Evolutionary conservation across 2,329 filamentous ascomycete species (phyloP).

Genomic region (Elsinoe australis): DNA sequence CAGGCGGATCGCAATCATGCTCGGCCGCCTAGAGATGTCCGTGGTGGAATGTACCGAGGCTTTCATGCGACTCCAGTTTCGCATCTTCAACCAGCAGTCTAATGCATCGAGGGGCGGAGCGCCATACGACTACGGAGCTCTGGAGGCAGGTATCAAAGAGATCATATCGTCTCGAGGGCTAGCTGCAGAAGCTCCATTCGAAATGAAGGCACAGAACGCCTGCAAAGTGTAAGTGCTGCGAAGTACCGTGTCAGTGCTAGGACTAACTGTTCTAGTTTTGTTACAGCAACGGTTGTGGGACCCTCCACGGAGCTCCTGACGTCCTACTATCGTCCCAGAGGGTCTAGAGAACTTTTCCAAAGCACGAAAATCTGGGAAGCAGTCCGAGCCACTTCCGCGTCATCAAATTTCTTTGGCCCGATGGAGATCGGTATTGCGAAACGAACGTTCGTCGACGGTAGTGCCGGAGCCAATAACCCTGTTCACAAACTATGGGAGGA

Average conservation of each 20-base stretch:
- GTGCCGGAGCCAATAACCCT: slow-evolving; percentile 41
- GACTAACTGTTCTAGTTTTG: no score
- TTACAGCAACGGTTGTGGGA: not conserved
- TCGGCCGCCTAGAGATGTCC: slow-evolving; percentile 22
- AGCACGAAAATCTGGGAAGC: slow-evolving; percentile 24
- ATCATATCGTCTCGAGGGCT: slow-evolving; percentile 14
- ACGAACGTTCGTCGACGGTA: slow-evolving; percentile 38
- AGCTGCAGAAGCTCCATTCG: not conserved
- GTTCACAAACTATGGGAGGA: slow-evolving; percentile 36
- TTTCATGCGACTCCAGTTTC: slow-evolving; percentile 17
- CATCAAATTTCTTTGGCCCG: slow-evolving; percentile 28
- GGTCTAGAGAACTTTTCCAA: slow-evolving; percentile 22
- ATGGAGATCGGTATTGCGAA: slow-evolving; percentile 32
- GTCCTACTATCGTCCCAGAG: slow-evolving; percentile 27
- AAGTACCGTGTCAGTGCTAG: no score
- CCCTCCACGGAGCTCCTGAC: not conserved
- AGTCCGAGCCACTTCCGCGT: slow-evolving; percentile 28
- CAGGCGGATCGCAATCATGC: slow-evolving; percentile 21
- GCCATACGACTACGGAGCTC: slow-evolving; percentile 16
- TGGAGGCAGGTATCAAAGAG: slow-evolving; percentile 18
- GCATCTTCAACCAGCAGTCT: slow-evolving; percentile 17
- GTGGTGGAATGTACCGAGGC: slow-evolving; percentile 20
- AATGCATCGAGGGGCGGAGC: slow-evolving; percentile 8
- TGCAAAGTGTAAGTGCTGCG: slow-evolving; percentile 36
- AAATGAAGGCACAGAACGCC: slow-evolving; percentile 70